phyloP scores from a whole-genome alignment of 2,329 filamentous ascomycete species.

The Fusarium falciforme region DNA sequence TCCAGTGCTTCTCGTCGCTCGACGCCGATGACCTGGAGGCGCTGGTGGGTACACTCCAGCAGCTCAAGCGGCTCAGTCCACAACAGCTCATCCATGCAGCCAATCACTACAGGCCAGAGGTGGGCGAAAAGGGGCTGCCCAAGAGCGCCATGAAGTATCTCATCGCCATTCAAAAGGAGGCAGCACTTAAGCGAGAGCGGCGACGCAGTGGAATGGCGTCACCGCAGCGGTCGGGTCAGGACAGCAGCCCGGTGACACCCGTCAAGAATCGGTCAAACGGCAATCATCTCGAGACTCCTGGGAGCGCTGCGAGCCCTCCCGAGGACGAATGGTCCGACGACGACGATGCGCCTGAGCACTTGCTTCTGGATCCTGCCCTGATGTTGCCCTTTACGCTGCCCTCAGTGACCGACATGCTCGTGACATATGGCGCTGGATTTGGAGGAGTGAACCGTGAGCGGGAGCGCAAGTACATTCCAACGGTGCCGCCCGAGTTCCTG shows the following conservation, averaged over 20 bases:
- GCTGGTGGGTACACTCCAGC: conserved; percentile 87
- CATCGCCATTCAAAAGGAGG: conserved; percentile 80
- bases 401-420: conserved; percentile 96
- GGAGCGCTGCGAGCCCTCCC: conserved; percentile 53
- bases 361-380: conserved; percentile 88
- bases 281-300: conserved; percentile 56
- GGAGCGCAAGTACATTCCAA: conserved; percentile 95
- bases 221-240: conserved; percentile 49
- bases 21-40: conserved; percentile 87
- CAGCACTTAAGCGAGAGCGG: conserved; percentile 68
- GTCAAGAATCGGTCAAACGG: conserved; percentile 55
- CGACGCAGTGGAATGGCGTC: conserved; percentile 61
- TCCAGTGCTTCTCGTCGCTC: conserved; percentile 96
- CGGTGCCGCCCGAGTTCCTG: conserved; percentile 92
- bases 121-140: conserved; percentile 90
- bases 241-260: conserved; percentile 59
- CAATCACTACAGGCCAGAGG: conserved; percentile 92
- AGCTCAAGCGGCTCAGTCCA: conserved; percentile 84
- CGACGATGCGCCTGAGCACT: conserved; percentile 76
- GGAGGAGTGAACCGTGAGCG: conserved; percentile 91
- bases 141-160: conserved; percentile 92
- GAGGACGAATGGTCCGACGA: conserved; percentile 61
- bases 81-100: conserved; percentile 93
- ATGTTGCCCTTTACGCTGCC: conserved; percentile 97
- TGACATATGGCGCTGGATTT: conserved; percentile 94